A percentile compares a stretch with the other conserved stretches of the same genome.
phyloP scores from a whole-genome alignment of 768 basidiomycete species.

The Naganishia onofrii region DNA sequence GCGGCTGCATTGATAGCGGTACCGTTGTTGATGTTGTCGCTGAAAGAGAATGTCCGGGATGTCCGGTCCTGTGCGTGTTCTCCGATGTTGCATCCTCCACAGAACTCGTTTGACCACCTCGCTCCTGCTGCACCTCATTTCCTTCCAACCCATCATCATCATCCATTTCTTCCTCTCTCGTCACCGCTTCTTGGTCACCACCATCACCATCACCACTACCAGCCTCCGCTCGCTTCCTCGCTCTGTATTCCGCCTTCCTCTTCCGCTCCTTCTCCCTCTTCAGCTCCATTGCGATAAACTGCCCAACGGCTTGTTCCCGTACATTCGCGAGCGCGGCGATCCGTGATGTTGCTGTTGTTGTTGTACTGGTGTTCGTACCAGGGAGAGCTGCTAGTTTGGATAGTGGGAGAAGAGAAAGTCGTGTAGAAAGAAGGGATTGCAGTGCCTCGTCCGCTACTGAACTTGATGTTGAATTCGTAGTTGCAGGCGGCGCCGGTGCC shows the following conservation, averaged over 20 bases:
- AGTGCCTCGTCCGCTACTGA: background rate
- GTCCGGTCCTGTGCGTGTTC: background rate
- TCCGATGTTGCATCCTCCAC: background rate
- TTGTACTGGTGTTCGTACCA: background rate
- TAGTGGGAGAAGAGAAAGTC: background rate
- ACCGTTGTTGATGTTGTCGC: background rate
- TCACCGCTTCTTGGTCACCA: background rate
- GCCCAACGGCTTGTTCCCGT: background rate
- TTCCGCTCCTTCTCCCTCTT: constrained; percentile 16
- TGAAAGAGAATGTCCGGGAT: background rate
- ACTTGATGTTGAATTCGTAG: background rate
- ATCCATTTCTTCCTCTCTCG: background rate
- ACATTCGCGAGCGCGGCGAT: background rate
- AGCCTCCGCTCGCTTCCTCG: constrained; percentile 10
- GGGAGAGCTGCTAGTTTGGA: background rate
- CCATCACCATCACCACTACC: background rate
- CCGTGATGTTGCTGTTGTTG: background rate
- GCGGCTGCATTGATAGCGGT: background rate
- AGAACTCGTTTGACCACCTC: background rate
- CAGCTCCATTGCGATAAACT: constrained; percentile 8
- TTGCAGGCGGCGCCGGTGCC: background rate
- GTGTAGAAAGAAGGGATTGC: background rate
- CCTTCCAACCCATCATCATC: background rate
- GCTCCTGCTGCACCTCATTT: background rate
- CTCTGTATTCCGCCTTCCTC: constrained; percentile 7